Evolutionary conservation across 768 basidiomycete genomes (phyloP), one percentile per base, ranked within the genome.

Genomic region (Serendipita sp.): DNA sequence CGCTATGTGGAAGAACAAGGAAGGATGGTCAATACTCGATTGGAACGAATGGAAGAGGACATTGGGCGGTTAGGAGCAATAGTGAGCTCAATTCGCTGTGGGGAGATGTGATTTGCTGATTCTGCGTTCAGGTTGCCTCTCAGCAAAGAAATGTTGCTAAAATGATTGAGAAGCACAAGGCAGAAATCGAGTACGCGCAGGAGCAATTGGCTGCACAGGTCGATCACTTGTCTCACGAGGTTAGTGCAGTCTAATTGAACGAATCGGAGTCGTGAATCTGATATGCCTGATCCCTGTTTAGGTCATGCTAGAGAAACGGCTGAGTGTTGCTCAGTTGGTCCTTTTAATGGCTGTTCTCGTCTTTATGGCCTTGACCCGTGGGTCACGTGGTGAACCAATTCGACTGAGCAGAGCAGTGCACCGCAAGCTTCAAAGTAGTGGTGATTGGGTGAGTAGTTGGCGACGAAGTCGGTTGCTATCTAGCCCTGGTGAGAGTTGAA

Each of bases 1-100:
- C 73, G 83, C 17, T 98, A 96, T 70, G 84, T 96, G 13, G 92
- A 93, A 67, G 91, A 94, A 69, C 95, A 98, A 69, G 87, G 84
- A 0, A 72, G 78, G 14, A 81, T 82, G 31, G 80, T 96, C 20
- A 76, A 90, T 3, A 85, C 87, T 38, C 79, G 90, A 53, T 76
- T 97, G 34, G 79, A 79, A 62, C 76, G 87, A 20, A 73, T 97
- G 5, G 82, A 84, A 16, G 86, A 88, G 68, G 85, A 94, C 66
- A 75, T 94, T 13, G 86, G 87, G 3, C 76, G 88, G 38, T 72
- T 90, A 24, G 87, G 90, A 67, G 84, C 84, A 20, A 76, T 87
- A 45, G 87, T 87, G 67, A 74, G 86, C 75, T 16, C n/a, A 5
- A 62, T 43, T 61, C 51, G n/a, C 30, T n/a, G 50, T 16, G 11